Evolutionary conservation across 169 alveolate species (phyloP), one percentile per base, ranked within the genome.

Genomic region (Cystoisospora suis): DNA sequence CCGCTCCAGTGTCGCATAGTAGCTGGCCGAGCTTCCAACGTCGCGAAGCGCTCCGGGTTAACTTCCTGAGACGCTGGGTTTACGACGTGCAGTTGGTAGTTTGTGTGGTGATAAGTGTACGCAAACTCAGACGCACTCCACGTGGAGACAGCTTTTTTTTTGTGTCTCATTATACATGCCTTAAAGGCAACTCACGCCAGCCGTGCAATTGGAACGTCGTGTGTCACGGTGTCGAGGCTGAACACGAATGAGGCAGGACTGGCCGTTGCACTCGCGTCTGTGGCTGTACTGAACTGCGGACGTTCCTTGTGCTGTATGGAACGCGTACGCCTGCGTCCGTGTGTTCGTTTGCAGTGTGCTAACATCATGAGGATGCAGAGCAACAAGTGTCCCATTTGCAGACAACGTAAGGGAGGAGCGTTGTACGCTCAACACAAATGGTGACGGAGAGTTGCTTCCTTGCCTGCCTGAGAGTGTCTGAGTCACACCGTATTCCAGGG

Each of bases 351-450:
- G 49, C 88, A 94, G 94, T 95, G 97, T 45, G 96, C 97, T 7
- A 92, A 91, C 87, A 88, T 93, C 53, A 93, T 94, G 80, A 86
- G 95, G 87, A 91, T 92, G 93, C 96, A 94, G 70, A 94, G 95
- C 80, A 93, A 94, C 75, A 93, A 85, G 59, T 94, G 96, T 87
- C 96, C 96, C 38, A 94, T 94, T 36, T 94, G 96, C 58, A 61
- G 96, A 46, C 94, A 94, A 91, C 93, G 96, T 90, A 92, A 77
- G 85, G 38, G 12, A 65, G 0, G 12, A n/a, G n/a, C n/a, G n/a
- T n/a, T n/a, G n/a, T n/a, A n/a, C n/a, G n/a, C n/a, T n/a, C n/a
- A n/a, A n/a, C n/a, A n/a, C n/a, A n/a, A n/a, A n/a, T n/a, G n/a
- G n/a, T n/a, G n/a, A n/a, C n/a, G n/a, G n/a, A n/a, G n/a, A n/a